Evolutionary conservation across 768 basidiomycete species (phyloP), one percentile per base, ranked within the genome.

Genomic region (Boletales sp.): DNA sequence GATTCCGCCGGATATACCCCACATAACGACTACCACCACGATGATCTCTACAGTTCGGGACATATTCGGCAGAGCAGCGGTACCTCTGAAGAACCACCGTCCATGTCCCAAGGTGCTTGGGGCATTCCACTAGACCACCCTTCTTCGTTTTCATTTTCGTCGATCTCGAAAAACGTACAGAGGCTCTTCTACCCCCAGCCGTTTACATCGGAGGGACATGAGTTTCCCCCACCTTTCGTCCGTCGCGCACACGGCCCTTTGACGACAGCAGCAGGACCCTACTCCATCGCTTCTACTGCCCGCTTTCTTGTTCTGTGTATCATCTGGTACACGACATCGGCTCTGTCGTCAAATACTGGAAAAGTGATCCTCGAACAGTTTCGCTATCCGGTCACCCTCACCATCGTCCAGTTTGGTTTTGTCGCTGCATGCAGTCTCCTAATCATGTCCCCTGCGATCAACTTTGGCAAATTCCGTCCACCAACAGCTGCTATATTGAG

Each of bases 331-430:
- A 79, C 84, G 14, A 84, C 87, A 4, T 96, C 94, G 7, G 95
- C 95, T 1, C 70, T 98, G 44, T 94, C 93, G 2, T 95, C 92
- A 37, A 98, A 97, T 64, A 97, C 95, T 1, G 96, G 94, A 50
- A 99, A 99, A 67, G 81, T 87, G 40, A 94, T 99, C 70, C 77
- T 99, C 59, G 94, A 77, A 58, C 86, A 87, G 59, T 99, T 97
- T 71, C 81, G 84, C 46, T 97, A 90, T 70, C 96, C 96, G 5
- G 81, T 99, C 63, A 98, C 96, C 54, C 83, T 99, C 64, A 99
- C 96, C 35, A 91, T 99, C 64, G 80, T 99, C 61, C 96, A 99
- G 66, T 99, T 99, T 64, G 94, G 86, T 57, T 96, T 98, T 67
- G 87, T 97, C 43, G 88, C 92, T 8, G 74, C 72, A 10, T 97